phyloP scores from a whole-genome alignment of 345 rosid genomes.

The Aquilaria sinensis region DNA sequence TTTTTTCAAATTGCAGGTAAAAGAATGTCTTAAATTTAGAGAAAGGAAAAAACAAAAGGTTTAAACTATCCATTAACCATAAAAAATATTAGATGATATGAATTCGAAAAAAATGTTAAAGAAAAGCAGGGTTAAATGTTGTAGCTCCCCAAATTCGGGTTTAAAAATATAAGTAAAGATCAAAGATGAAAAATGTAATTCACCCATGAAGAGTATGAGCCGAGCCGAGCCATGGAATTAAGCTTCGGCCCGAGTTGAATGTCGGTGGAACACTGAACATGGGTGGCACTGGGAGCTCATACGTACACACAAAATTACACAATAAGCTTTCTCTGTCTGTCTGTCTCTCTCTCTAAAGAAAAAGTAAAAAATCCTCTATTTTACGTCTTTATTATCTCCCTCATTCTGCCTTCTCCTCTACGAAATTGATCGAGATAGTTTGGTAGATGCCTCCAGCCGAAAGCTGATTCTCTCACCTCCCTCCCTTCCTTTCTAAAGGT shows the following conservation, averaged over 20 bases:
- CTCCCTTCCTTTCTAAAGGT: neutral
- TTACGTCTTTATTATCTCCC: conserved; percentile 8
- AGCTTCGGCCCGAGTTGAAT: conserved; percentile 3
- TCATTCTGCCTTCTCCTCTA: conserved; percentile 32
- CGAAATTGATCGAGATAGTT: conserved; percentile 13
- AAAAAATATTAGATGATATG: too few relatives aligned
- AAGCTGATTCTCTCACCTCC: neutral
- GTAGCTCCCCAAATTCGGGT: too few relatives aligned
- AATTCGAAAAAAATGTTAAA: too few relatives aligned
- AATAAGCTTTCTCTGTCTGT: conserved; percentile 10
- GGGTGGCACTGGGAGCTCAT: conserved; percentile 17
- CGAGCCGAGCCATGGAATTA: conserved; percentile 4
- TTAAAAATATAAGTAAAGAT: too few relatives aligned
- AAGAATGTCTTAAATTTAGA: too few relatives aligned
- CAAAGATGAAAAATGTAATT: too few relatives aligned
- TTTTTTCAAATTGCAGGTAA: too few relatives aligned
- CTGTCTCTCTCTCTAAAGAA: conserved; percentile 2
- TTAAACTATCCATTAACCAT: too few relatives aligned
- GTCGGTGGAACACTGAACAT: conserved; percentile 31
- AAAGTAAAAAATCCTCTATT: too few relatives aligned
- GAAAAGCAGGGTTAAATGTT: too few relatives aligned
- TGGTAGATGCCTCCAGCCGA: conserved; percentile 16
- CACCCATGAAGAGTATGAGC: too few relatives aligned
- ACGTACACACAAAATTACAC: conserved; percentile 15
- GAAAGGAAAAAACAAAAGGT: too few relatives aligned